Percentiles rank a stretch among this genome's conserved stretches.
These are phyloP conservation scores for Ehretia macrophylla DNA, from an alignment of 257 asterid genomes.

Conservation along the genomic window DNA sequence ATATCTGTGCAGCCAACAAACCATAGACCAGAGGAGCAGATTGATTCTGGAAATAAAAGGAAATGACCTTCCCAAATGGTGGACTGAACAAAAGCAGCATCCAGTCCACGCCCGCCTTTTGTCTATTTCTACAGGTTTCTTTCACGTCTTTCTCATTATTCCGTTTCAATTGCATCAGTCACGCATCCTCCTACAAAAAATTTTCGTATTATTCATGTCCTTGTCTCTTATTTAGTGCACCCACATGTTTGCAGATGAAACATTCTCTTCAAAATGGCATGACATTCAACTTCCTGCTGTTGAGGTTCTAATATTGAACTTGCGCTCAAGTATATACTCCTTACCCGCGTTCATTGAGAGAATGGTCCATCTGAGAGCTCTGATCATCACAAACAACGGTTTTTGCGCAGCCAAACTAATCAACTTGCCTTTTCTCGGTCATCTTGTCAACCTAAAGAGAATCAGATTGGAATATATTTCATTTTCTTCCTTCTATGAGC, in stretches of 20 bases:
- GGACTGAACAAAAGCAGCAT: constrained; percentile 16
- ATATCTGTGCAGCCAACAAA: constrained; percentile 13
- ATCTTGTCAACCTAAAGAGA: constrained; percentile 27
- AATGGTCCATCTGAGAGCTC: constrained; percentile 22
- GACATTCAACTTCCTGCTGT: constrained; percentile 20
- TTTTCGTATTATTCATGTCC: too few relatives aligned
- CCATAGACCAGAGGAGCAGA: constrained; percentile 25
- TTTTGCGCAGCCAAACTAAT: constrained; percentile 13
- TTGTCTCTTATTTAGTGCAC: neutral
- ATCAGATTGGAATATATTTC: constrained; percentile 30
- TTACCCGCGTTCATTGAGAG: constrained; percentile 23
- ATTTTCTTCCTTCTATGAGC: constrained; percentile 14
- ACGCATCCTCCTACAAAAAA: neutral
- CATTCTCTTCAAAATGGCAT: constrained; percentile 18
- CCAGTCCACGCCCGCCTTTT: constrained; percentile 15
- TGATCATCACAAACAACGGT: constrained; percentile 26
- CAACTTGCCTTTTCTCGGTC: constrained; percentile 17
- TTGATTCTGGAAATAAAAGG: constrained; percentile 19
- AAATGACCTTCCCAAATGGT: constrained; percentile 24
- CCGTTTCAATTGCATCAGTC: neutral
- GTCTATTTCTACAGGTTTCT: constrained; percentile 34
- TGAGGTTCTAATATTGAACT: constrained; percentile 29
- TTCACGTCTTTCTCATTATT: neutral
- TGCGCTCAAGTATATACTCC: constrained; percentile 14
- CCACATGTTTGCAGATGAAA: constrained; percentile 21